Conservation (phyloP, 306 rosid species). For the Inga oerstediana region DNA sequence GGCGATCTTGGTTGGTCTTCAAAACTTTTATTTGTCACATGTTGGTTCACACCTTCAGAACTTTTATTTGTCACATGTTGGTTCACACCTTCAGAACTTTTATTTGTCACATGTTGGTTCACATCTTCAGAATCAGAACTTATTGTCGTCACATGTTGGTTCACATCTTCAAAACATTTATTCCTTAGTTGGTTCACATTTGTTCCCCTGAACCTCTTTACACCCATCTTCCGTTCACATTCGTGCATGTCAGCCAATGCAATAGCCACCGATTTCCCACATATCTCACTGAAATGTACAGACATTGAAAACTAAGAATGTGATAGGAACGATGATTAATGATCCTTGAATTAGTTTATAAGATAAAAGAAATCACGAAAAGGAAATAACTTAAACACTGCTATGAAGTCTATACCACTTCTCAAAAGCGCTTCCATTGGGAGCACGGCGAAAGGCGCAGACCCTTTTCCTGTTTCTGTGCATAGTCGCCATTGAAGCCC, state of each 20-base stretch:
- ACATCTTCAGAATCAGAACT: background rate
- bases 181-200: background rate
- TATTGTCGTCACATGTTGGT: background rate
- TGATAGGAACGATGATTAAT: background rate
- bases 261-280: slow-evolving; percentile 53
- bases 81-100: background rate
- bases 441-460: slow-evolving; percentile 45
- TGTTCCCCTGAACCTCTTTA: slow-evolving; percentile 52
- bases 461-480: slow-evolving; percentile 55
- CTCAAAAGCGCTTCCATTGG: slow-evolving; percentile 64
- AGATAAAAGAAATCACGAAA: background rate
- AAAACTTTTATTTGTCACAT: slow-evolving; percentile 10
- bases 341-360: background rate
- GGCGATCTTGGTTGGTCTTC: slow-evolving; percentile 47
- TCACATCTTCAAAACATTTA: slow-evolving; percentile 9
- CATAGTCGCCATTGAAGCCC: slow-evolving; percentile 39
- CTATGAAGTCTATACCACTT: slow-evolving; percentile 42
- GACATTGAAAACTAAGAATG: background rate
- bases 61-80: background rate
- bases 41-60: background rate
- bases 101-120: background rate
- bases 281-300: slow-evolving; percentile 39
- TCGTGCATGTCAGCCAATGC: slow-evolving; percentile 61
- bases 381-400: no score
- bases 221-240: slow-evolving; percentile 41